Conservation (phyloP, 78 protist genomes). For the Tieghemostelium lacteum region DNA sequence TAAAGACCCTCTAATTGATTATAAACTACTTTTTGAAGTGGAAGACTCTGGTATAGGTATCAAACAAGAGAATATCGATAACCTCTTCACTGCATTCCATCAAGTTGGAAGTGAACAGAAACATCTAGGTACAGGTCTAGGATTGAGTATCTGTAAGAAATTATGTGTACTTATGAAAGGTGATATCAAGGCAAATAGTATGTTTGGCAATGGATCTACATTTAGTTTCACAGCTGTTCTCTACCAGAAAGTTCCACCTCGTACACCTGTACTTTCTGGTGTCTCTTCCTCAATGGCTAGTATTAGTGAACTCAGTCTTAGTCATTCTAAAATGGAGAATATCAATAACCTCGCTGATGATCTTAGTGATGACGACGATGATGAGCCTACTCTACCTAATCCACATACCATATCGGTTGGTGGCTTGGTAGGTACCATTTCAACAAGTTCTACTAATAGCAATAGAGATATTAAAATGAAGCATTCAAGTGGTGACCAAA, state of each 20-base stretch:
- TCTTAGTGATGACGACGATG: neutral
- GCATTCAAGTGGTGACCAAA: too few species aligned
- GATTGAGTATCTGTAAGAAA: slow-evolving; percentile 68
- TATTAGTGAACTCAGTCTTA: neutral
- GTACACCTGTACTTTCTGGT: too few species aligned
- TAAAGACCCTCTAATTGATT: neutral
- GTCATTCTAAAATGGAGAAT: neutral
- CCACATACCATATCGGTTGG: neutral
- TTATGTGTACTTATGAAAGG: slow-evolving; percentile 75
- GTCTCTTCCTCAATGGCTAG: too few species aligned
- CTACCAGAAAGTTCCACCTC: neutral
- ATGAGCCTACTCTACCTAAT: neutral
- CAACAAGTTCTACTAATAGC: neutral
- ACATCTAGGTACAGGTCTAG: slow-evolving; percentile 82
- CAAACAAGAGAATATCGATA: neutral
- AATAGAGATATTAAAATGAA: neutral
- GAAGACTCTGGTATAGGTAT: slow-evolving; percentile 80
- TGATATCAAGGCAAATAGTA: slow-evolving; percentile 25
- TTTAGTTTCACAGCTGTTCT: slow-evolving; percentile 43
- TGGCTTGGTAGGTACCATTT: neutral
- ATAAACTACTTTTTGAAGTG: slow-evolving; percentile 28
- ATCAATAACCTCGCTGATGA: slow-evolving; percentile 6
- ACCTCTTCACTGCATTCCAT: slow-evolving; percentile 51
- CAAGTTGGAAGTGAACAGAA: slow-evolving; percentile 35
- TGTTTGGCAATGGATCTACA: slow-evolving; percentile 75